phyloP scores from a whole-genome alignment of 2,329 filamentous ascomycete genomes.

The Xylaria sp. region DNA sequence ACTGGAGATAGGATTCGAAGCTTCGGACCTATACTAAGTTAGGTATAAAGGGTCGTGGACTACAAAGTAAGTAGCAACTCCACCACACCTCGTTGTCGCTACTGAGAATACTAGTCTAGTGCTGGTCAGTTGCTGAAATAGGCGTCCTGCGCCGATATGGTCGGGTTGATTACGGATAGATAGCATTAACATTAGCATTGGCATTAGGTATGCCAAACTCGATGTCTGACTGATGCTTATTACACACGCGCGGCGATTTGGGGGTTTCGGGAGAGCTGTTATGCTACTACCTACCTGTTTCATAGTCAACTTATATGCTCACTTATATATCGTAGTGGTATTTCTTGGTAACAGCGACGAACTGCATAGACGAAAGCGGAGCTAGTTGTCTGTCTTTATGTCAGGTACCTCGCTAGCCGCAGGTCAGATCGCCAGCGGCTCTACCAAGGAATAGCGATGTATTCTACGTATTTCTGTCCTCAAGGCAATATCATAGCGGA shows the following conservation, averaged over 20 bases:
- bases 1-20: neutral
- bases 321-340: neutral
- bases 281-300: neutral
- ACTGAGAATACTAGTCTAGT: neutral
- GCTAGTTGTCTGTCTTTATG: neutral
- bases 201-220: neutral
- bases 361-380: constrained; percentile 4
- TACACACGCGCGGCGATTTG: constrained; percentile 2
- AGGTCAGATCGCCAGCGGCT: constrained; percentile 18
- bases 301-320: neutral
- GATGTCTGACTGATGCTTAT: constrained; percentile 24
- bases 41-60: neutral
- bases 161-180: constrained; percentile 1
- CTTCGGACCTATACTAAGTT: neutral
- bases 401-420: constrained; percentile 10
- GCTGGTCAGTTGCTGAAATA: constrained; percentile 3
- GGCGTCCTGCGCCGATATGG: constrained; percentile 17
- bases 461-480: neutral
- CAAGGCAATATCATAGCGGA: neutral
- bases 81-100: neutral
- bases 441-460: neutral
- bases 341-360: neutral
- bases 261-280: neutral
- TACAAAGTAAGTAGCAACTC: neutral
- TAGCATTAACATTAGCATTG: too few species aligned